Evolutionary conservation across 805 yeast species (phyloP).

Genomic region (Candida anglica): DNA sequence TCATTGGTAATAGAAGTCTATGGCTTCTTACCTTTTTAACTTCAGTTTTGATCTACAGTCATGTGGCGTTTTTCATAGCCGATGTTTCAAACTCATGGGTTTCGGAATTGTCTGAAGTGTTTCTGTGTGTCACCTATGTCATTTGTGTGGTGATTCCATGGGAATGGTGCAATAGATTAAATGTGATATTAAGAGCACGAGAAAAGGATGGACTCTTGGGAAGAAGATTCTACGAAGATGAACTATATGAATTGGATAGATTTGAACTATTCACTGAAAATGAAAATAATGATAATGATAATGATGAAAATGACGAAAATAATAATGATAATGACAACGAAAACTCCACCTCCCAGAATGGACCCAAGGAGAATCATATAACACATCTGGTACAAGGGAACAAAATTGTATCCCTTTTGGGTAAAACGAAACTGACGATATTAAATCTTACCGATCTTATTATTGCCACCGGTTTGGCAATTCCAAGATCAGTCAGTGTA

Average conservation of each 20-base stretch:
- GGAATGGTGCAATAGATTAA: conserved; percentile 79
- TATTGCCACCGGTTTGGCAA: conserved; percentile 56
- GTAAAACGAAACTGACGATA: conserved; percentile 32
- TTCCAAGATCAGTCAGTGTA: conserved; percentile 46
- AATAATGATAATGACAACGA: conserved; percentile 14
- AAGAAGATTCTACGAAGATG: conserved; percentile 70
- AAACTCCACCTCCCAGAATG: background rate
- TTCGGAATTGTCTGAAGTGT: conserved; percentile 67
- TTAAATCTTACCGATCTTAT: conserved; percentile 48
- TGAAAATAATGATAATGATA: conserved; percentile 11
- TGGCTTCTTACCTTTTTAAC: conserved; percentile 56
- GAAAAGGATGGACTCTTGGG: conserved; percentile 76
- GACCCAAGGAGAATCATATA: too few relatives aligned
- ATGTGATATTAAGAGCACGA: conserved; percentile 49
- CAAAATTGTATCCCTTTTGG: conserved; percentile 1
- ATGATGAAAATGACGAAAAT: conserved; percentile 10
- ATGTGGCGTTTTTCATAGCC: conserved; percentile 69
- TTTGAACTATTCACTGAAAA: conserved; percentile 38
- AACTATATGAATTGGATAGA: conserved; percentile 39
- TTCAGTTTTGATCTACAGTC: conserved; percentile 50
- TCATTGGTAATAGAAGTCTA: conserved; percentile 45
- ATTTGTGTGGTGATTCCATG: conserved; percentile 72
- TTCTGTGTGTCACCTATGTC: conserved; percentile 68
- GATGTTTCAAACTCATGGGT: conserved; percentile 76
- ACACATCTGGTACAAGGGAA: too few relatives aligned